A percentile compares a stretch with the other conserved stretches of the same genome.
phyloP scores from a whole-genome alignment of 257 asterid genomes.

The Rhazya stricta region DNA sequence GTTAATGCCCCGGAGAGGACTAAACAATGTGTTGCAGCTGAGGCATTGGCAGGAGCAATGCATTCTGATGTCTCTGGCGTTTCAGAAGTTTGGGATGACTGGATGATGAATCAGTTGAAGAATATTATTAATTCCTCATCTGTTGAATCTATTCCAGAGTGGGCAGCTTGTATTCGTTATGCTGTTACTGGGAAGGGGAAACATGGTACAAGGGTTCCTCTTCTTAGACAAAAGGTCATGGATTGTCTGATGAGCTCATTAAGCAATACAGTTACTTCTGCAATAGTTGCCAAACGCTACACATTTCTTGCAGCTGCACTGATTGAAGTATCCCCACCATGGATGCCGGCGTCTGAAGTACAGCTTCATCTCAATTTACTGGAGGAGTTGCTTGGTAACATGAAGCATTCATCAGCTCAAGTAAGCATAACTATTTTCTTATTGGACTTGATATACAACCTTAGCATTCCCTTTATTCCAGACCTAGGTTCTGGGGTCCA shows the following conservation, averaged over 20 bases:
- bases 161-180: conserved; percentile 92
- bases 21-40: conserved; percentile 99
- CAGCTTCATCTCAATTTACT: conserved; percentile 68
- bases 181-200: conserved; percentile 97
- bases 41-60: conserved; percentile 88
- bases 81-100: conserved; percentile 91
- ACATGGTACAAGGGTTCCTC: conserved; percentile 75
- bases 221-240: conserved; percentile 69
- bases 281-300: conserved; percentile 86
- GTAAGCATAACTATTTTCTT: conserved; percentile 42
- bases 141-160: conserved; percentile 95
- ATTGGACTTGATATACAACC: neutral
- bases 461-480: neutral
- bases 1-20: conserved; percentile 86
- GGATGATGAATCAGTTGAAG: conserved; percentile 71
- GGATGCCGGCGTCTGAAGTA: conserved; percentile 63
- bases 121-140: conserved; percentile 71
- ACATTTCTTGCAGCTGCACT: conserved; percentile 86
- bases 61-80: conserved; percentile 89
- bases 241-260: conserved; percentile 87
- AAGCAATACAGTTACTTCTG: conserved; percentile 63
- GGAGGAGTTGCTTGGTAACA: conserved; percentile 77
- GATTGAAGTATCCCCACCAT: conserved; percentile 78
- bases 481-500: neutral
- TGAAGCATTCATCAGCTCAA: conserved; percentile 95